Conservation (phyloP, 495 filamentous ascomycete genomes). For the Parmelia sp. region DNA sequence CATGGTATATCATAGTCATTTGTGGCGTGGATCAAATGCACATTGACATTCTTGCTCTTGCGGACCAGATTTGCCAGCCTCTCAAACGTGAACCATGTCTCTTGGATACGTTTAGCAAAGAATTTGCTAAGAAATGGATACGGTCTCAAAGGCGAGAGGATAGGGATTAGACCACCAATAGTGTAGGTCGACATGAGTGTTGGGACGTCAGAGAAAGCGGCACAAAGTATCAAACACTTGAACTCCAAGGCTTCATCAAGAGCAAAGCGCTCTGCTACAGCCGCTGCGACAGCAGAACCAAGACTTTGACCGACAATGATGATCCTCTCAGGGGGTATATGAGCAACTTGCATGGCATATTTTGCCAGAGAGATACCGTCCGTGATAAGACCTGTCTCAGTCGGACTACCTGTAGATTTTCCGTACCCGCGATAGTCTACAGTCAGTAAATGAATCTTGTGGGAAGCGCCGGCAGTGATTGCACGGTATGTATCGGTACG, state of each 20-base stretch:
- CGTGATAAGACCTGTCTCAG: conserved; percentile 72
- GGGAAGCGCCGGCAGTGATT: conserved; percentile 30
- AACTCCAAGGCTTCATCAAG: conserved; percentile 32
- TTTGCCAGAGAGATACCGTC: conserved; percentile 68
- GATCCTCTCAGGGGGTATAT: conserved; percentile 62
- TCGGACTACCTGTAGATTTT: conserved; percentile 68
- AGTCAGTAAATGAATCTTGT: conserved; percentile 55
- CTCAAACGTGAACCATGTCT: conserved; percentile 49
- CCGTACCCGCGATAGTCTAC: conserved; percentile 93
- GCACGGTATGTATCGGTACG: conserved; percentile 47
- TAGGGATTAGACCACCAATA: conserved; percentile 66
- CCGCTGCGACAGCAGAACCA: conserved; percentile 76
- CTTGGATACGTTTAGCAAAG: conserved; percentile 43
- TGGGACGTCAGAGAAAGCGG: conserved; percentile 69
- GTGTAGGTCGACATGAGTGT: conserved; percentile 65
- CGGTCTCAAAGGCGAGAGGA: conserved; percentile 64
- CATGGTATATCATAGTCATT: conserved; percentile 75
- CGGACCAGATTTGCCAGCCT: conserved; percentile 39
- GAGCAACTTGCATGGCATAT: conserved; percentile 55
- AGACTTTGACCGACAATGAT: conserved; percentile 83
- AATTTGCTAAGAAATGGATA: conserved; percentile 49
- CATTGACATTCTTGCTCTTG: conserved; percentile 46
- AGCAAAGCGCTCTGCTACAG: conserved; percentile 60
- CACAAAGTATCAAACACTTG: conserved; percentile 70
- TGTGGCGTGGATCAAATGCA: conserved; percentile 69